A percentile compares a stretch with the other conserved stretches of the same genome.
phyloP scores from a whole-genome alignment of 139 green algal species.

The Chlamydomonas eustigma region DNA sequence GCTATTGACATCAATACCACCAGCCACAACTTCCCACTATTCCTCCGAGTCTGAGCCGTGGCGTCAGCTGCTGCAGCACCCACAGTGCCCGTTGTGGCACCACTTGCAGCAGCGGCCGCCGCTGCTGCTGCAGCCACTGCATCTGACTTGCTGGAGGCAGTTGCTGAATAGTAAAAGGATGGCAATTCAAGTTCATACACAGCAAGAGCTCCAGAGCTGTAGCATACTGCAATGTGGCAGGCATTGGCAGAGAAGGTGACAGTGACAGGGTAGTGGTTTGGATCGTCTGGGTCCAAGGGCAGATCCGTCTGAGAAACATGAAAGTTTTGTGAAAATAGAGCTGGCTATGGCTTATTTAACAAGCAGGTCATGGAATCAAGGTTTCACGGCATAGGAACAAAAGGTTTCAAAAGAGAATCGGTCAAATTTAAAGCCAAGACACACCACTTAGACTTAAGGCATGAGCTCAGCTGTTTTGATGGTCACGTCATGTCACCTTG shows the following conservation, averaged over 20 bases:
- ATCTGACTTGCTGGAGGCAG: not conserved
- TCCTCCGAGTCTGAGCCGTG: not conserved
- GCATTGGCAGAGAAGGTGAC: conserved; percentile 20
- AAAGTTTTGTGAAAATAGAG: not conserved
- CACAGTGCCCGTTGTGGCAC: not conserved
- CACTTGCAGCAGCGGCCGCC: no score
- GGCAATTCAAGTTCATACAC: conserved; percentile 33
- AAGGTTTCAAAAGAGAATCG: no score
- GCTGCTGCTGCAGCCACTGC: not conserved
- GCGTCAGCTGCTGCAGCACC: not conserved
- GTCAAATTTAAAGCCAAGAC: no score
- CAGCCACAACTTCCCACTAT: conserved; percentile 17
- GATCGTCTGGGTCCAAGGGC: conserved; percentile 5
- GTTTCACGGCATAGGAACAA: no score
- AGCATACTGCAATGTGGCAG: conserved; percentile 35
- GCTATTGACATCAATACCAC: conserved; percentile 12
- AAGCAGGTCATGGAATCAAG: no score
- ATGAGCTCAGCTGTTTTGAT: not conserved
- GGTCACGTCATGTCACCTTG: conserved; percentile 9
- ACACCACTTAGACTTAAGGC: no score
- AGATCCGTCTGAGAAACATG: conserved; percentile 7
- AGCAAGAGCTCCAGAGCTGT: conserved; percentile 14
- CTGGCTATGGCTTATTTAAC: no score
- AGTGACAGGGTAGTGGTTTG: not conserved
- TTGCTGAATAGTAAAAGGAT: not conserved